Conservation (phyloP, 306 rosid genomes). For the Inga leiocalycina region DNA sequence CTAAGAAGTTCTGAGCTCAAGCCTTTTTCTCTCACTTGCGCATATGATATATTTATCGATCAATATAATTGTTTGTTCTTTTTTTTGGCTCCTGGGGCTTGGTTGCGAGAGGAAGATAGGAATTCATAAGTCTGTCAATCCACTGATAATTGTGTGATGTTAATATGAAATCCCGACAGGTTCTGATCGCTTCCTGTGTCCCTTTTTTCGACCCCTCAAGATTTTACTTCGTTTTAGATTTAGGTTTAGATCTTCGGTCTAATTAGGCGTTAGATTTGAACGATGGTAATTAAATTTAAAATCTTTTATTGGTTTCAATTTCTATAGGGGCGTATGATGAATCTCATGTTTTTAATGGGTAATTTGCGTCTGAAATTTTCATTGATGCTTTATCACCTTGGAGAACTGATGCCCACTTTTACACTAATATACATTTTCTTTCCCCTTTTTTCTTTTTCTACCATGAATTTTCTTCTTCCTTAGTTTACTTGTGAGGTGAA, state of each 20-base stretch:
- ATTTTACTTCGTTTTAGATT: too few relatives aligned
- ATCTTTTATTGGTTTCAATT: not conserved
- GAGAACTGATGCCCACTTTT: slow-evolving; percentile 46
- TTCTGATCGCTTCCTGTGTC: slow-evolving; percentile 60
- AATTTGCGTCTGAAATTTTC: slow-evolving; percentile 54
- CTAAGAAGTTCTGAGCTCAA: slow-evolving; percentile 99
- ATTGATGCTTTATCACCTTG: slow-evolving; percentile 51
- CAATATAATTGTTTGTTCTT: too few relatives aligned
- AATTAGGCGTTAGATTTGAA: not conserved
- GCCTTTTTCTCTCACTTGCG: not conserved
- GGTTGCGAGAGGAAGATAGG: slow-evolving; percentile 63
- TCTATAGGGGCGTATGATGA: slow-evolving; percentile 39
- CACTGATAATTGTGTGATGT: slow-evolving; percentile 74
- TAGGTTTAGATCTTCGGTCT: not conserved
- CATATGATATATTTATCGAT: too few relatives aligned
- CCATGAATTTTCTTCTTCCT: not conserved
- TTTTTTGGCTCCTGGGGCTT: not conserved
- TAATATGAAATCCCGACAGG: slow-evolving; percentile 92
- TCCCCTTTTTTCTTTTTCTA: not conserved
- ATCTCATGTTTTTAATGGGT: slow-evolving; percentile 38
- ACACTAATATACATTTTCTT: not conserved
- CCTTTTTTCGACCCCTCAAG: not conserved
- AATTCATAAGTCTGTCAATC: slow-evolving; percentile 80
- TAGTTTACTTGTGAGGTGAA: not conserved
- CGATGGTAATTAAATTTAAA: not conserved